Evolutionary conservation across 208 protist genomes (phyloP), one percentile per base, ranked within the genome.

Genomic region (Jaenimonas drosophilae): DNA sequence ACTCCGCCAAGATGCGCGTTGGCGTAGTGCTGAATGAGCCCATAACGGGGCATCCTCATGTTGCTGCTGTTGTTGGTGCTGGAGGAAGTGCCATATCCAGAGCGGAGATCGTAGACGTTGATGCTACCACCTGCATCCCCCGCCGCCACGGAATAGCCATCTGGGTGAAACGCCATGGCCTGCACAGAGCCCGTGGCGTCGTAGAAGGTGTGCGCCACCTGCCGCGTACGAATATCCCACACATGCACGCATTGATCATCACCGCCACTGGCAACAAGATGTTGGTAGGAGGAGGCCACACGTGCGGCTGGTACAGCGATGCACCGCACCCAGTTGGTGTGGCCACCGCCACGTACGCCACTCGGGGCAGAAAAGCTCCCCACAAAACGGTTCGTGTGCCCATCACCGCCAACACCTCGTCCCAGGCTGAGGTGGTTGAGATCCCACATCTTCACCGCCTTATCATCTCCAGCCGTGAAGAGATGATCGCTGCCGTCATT

Each of bases 101-200:
- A 39, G 17, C 91, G 79, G 17, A 96, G 54, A 54, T 95, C 88
- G 49, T 75, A 96, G 3, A 96, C n/a, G 21, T 91, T 87, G n/a
- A 96, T 51, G 12, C 61, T 69, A 28, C 78, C 65, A 59, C 71
- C 69, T 9, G 58, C 69, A 40, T 77, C 70, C 4, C 77, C 69
- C 32, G 64, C 76, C 9, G 80, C 91, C 14, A 96, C 48, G 46
- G 64, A 76, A 55, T 76, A 67, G 20, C 91, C 88, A 37, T 87
- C 70, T 2, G 85, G 85, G 45, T 90, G 79, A 53, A 96, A 95
- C 40, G 67, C 63, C 17, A 96, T 54, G 7, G 54, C 50, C 17
- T 55, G 68, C 14, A 96, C 69, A 19, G 65, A 47, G 25, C 49
- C 74, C 11, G 42, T 56, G 40, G 76, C 62, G 26, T 91, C 76